Evolutionary conservation across 108 stramenopile genomes (phyloP).

Genomic region (Aurantiochytrium sp.): DNA sequence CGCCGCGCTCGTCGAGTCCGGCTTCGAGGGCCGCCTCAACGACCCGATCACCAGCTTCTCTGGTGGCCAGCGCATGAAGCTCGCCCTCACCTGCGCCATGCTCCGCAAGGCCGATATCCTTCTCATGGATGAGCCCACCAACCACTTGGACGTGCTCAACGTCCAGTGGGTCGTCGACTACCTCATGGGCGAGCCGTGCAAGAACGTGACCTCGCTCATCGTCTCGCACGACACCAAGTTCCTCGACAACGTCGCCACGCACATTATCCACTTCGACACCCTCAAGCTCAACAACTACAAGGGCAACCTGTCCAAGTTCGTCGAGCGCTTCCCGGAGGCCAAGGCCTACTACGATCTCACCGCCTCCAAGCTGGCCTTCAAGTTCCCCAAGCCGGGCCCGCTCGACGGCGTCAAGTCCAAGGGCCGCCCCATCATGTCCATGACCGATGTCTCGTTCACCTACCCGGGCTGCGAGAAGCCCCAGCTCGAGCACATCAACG

Average conservation of each 20-base stretch:
- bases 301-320: constrained; percentile 98
- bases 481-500: constrained; percentile 87
- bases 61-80: constrained; percentile 99
- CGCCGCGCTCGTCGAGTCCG: constrained; percentile 83
- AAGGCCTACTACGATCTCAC: constrained; percentile 91
- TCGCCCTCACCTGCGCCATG: constrained; percentile 96
- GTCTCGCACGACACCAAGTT: constrained; percentile 97
- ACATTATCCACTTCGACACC: constrained; percentile 96
- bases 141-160: constrained; percentile 98
- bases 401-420: constrained; percentile 95
- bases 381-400: constrained; percentile 80
- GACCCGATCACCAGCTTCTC: constrained; percentile 93
- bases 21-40: constrained; percentile 82
- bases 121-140: constrained; percentile 96
- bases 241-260: constrained; percentile 96
- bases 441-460: constrained; percentile 91
- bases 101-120: constrained; percentile 98
- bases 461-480: constrained; percentile 89
- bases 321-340: constrained; percentile 88
- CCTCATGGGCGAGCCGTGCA: constrained; percentile 79
- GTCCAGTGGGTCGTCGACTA: constrained; percentile 99
- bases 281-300: constrained; percentile 91
- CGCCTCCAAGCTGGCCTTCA: constrained; percentile 88
- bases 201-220: constrained; percentile 90
- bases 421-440: constrained; percentile 98